Conservation (phyloP, 257 asterid genomes). For the Solanum corneliomulleri region DNA sequence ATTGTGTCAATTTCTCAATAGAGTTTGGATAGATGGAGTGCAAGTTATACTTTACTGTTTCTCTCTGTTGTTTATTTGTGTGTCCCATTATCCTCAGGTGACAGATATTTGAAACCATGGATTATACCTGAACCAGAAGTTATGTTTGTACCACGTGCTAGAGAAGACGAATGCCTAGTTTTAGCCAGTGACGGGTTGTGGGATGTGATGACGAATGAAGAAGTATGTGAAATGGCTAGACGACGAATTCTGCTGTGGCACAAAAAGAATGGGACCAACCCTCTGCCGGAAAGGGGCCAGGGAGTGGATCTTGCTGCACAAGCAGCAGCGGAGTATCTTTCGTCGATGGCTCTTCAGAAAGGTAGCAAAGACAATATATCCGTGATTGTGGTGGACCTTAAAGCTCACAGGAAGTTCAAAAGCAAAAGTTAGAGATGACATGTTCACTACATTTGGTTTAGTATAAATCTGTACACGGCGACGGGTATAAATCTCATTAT, state of each 20-base stretch:
- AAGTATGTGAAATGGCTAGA: conserved; percentile 60
- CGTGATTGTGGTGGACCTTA: conserved; percentile 65
- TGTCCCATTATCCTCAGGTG: conserved; percentile 29
- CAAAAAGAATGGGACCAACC: conserved; percentile 44
- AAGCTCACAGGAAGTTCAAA: conserved; percentile 65
- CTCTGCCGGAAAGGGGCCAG: conserved; percentile 37
- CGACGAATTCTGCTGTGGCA: conserved; percentile 64
- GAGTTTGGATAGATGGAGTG: background rate
- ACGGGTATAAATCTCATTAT: conserved; percentile 14
- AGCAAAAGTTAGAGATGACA: conserved; percentile 31
- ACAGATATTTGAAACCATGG: conserved; percentile 75
- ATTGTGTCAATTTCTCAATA: background rate
- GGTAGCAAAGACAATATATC: conserved; percentile 77
- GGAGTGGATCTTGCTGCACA: conserved; percentile 80
- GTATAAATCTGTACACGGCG: conserved; percentile 13
- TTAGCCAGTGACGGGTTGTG: conserved; percentile 79
- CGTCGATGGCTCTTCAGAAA: conserved; percentile 51
- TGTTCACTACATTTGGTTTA: background rate
- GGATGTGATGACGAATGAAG: conserved; percentile 73
- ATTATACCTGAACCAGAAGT: conserved; percentile 82
- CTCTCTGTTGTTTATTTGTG: background rate
- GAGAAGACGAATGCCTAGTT: conserved; percentile 72
- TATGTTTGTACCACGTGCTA: conserved; percentile 48
- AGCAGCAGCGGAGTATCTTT: conserved; percentile 72
- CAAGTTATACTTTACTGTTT: background rate